Conservation (phyloP, 306 rosid species). For the Carpinus fangiana region DNA sequence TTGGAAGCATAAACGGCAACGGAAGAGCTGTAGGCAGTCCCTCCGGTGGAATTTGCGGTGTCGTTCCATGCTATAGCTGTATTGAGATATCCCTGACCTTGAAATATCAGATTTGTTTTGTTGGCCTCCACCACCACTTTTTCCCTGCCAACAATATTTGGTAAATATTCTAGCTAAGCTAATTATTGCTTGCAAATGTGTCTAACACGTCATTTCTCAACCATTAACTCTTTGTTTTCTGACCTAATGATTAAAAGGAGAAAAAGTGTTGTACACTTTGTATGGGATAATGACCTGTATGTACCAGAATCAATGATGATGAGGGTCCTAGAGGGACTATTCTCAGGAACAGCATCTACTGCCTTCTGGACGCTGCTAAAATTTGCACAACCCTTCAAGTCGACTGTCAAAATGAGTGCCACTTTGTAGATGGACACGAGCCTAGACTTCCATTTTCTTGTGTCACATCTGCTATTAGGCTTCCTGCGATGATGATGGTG, state of each 20-base stretch:
- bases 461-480: constrained; percentile 38
- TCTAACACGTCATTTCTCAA: background rate
- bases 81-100: constrained; percentile 71
- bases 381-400: constrained; percentile 55
- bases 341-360: constrained; percentile 68
- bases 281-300: constrained; percentile 34
- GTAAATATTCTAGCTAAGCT: background rate
- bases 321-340: constrained; percentile 46
- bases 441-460: constrained; percentile 39
- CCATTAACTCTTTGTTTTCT: background rate
- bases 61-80: constrained; percentile 79
- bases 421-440: constrained; percentile 51
- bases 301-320: constrained; percentile 54
- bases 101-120: constrained; percentile 69
- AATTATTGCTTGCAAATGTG: background rate
- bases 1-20: constrained; percentile 59
- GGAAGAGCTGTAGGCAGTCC: constrained; percentile 60
- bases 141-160: constrained; percentile 45
- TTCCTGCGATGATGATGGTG: constrained; percentile 23
- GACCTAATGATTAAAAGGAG: background rate
- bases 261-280: background rate
- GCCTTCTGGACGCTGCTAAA: constrained; percentile 73
- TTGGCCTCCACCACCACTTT: constrained; percentile 59
- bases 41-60: constrained; percentile 77
- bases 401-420: constrained; percentile 55